Base-by-base conservation (phyloP, 1,284 basidiomycete species). In the Grifola frondosa region DNA sequence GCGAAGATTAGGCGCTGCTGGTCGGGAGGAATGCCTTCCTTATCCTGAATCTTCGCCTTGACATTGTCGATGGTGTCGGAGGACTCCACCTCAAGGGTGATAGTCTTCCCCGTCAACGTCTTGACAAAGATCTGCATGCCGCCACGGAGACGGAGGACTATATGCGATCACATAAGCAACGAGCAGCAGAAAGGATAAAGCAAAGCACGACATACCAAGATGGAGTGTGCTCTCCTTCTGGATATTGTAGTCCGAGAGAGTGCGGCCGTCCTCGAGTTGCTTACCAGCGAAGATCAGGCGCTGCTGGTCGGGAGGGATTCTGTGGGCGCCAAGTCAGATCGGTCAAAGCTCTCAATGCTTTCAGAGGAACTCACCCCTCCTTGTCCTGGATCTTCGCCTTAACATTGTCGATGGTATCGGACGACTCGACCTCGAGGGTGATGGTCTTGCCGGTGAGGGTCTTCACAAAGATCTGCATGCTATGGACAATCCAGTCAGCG, bases 381-480 rank as follows among this genome's bases (percentile, higher is more conserved):
- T 60, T 60, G 49, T 60, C 58, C 48, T 60, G 58, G 46, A 59
- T 59, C 56, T 59, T 59, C 37, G 55, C 52, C 52, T 59, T 59
- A 36, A 59, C 57, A 40, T 57, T 57, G 50, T 59, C 57, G 44
- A 59, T 59, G 31, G 55, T 56, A 42, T 59, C 57, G 16, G 57
- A 59, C 33, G 57, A 57, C 46, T 59, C 57, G 30, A 59, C 57
- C 56, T 59, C 57, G 39, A 59, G 52, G 37, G 57, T 60, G 54
- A 59, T 59, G 48, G 59, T 60, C 57, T 61, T 59, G 43, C 59
- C 57, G 34, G 59, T 61, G 30, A 60, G 53, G 32, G 58, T 61
- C 59, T 61, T 61, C 45, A 61, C 59, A 37, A 61, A 61, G 49
- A 61, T 61, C 53, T 60, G 59, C 59, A 61, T 61, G 45, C 53